phyloP scores from a whole-genome alignment of 2,329 filamentous ascomycete species.

The Penicillium nordicum region DNA sequence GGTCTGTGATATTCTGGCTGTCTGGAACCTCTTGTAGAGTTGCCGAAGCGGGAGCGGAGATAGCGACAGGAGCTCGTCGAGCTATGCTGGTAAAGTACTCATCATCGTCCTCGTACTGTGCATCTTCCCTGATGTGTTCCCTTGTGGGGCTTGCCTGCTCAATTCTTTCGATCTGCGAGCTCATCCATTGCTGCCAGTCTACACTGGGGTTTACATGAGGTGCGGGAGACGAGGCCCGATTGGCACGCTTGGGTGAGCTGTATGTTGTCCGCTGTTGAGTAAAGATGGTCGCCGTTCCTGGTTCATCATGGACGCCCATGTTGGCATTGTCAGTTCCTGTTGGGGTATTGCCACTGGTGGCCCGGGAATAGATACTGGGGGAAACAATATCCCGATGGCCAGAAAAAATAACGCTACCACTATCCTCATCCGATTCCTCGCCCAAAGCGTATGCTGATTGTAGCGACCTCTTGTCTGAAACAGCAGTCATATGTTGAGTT shows the following conservation, averaged over 20 bases:
- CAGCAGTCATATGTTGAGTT: not conserved
- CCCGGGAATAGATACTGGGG: constrained; percentile 45
- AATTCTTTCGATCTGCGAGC: constrained; percentile 34
- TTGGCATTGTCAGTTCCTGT: constrained; percentile 8
- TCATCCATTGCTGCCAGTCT: constrained; percentile 41
- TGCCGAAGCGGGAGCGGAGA: not conserved
- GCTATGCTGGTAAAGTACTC: constrained; percentile 14
- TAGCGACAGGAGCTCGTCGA: constrained; percentile 1
- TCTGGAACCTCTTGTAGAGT: not conserved
- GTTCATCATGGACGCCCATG: constrained; percentile 19
- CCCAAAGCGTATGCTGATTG: not conserved
- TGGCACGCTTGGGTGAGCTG: constrained; percentile 28
- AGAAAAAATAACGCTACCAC: constrained; percentile 19
- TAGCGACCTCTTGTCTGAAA: not conserved
- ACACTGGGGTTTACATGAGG: constrained; percentile 23
- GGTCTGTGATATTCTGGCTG: not conserved
- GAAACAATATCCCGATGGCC: constrained; percentile 23
- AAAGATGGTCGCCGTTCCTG: constrained; percentile 40
- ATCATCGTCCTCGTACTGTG: constrained; percentile 35
- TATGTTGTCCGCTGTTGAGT: constrained; percentile 29
- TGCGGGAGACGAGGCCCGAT: constrained; percentile 1
- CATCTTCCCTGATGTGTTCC: constrained; percentile 39
- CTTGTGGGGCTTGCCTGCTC: constrained; percentile 25
- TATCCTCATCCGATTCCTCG: constrained; percentile 20
- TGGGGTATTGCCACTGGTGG: constrained; percentile 35